Percentiles rank a stretch among this genome's conserved stretches.
Conservation (phyloP, 176 grass and related monocot genomes). For the Zea mays region Zm-B73-REFERENCE-NAM-5.0 NC_050099.1:247674501-247675000, state of each 20-base stretch:
- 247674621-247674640: background rate
- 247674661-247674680: background rate
- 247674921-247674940: background rate
- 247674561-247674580: background rate
- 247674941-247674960: background rate
- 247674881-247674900: background rate
- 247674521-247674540: background rate
- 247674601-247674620: background rate
- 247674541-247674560: constrained; percentile 29
- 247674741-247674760: background rate
- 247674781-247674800: background rate
- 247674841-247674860: too few relatives aligned
- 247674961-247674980: background rate
- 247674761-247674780: background rate
- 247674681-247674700: background rate
- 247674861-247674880: background rate
- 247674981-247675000: background rate
- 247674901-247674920: background rate
- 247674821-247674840: background rate
- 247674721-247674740: background rate
- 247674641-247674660: background rate
- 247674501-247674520: constrained; percentile 72
- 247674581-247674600: background rate
- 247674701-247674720: background rate
- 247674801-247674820: background rate